Percentiles rank a stretch among this genome's conserved stretches.
These are phyloP conservation scores for Suaeda aralocaspica DNA, from an alignment of 148 eudicot genomes.

Conservation along the genomic window DNA sequence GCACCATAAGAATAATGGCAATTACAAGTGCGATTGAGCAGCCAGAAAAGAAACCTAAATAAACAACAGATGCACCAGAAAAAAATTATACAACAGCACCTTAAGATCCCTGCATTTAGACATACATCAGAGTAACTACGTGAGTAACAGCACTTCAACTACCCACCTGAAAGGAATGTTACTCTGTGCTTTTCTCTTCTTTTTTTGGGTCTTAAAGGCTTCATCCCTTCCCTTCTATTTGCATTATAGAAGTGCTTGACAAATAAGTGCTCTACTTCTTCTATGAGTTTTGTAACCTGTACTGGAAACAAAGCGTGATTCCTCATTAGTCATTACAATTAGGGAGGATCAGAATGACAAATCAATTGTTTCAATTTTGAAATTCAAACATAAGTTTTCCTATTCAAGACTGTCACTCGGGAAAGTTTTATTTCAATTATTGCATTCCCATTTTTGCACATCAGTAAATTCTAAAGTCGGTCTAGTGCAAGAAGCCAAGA, in stretches of 20 bases:
- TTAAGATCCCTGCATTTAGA: not conserved
- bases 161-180: slow-evolving; percentile 64
- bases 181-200: slow-evolving; percentile 60
- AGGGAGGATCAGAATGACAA: not conserved
- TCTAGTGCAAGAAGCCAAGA: not conserved
- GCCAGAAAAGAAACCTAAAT: slow-evolving; percentile 71
- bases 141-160: not conserved
- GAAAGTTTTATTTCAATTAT: not conserved
- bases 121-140: not conserved
- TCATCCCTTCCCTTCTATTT: slow-evolving; percentile 76
- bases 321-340: not conserved
- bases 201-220: slow-evolving; percentile 45
- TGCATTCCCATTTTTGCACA: not conserved
- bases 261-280: slow-evolving; percentile 54
- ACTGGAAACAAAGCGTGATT: slow-evolving; percentile 16
- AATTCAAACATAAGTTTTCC: not conserved
- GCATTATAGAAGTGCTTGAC: slow-evolving; percentile 67
- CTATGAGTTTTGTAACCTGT: slow-evolving; percentile 56
- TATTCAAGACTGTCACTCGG: not conserved
- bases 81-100: not conserved
- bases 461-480: not conserved
- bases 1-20: slow-evolving; percentile 49
- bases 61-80: slow-evolving; percentile 13
- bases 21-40: slow-evolving; percentile 59
- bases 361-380: not conserved